Evolutionary conservation across 73 alveolate species (phyloP).

Genomic region (Durusdinium trenchii): DNA sequence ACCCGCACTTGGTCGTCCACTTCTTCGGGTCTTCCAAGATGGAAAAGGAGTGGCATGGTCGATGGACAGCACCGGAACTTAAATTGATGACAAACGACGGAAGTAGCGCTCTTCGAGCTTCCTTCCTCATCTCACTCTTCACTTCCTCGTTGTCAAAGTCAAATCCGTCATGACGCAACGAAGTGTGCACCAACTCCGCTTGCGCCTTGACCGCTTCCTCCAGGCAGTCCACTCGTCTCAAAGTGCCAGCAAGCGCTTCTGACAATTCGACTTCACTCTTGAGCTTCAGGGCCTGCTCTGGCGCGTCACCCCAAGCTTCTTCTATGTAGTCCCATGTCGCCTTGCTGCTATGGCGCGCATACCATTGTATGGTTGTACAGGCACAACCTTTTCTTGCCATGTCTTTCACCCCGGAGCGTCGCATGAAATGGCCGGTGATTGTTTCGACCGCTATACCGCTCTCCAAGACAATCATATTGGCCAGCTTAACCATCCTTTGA

Average conservation of each 20-base stretch:
- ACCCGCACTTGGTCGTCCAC: neutral
- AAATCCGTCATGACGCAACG: neutral
- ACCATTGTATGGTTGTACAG: neutral
- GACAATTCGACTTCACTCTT: neutral
- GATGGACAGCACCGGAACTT: neutral
- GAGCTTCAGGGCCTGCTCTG: neutral
- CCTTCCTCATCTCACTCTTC: neutral
- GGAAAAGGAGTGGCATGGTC: too few species aligned
- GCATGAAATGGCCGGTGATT: constrained; percentile 17
- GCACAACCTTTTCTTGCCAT: neutral
- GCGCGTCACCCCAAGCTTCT: neutral
- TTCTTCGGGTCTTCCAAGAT: neutral
- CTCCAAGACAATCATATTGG: neutral
- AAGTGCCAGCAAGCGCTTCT: neutral
- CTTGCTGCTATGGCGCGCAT: neutral
- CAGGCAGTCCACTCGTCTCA: neutral
- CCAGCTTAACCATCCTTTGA: neutral
- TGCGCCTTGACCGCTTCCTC: neutral
- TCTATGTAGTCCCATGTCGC: constrained; percentile 12
- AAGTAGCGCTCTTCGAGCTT: neutral
- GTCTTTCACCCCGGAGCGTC: neutral
- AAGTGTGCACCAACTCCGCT: neutral
- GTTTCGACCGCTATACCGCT: neutral
- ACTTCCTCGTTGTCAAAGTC: neutral
- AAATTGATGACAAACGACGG: neutral